Base-by-base conservation (phyloP, 2,329 filamentous ascomycete species). In the Drechslerella dactyloides region DNA sequence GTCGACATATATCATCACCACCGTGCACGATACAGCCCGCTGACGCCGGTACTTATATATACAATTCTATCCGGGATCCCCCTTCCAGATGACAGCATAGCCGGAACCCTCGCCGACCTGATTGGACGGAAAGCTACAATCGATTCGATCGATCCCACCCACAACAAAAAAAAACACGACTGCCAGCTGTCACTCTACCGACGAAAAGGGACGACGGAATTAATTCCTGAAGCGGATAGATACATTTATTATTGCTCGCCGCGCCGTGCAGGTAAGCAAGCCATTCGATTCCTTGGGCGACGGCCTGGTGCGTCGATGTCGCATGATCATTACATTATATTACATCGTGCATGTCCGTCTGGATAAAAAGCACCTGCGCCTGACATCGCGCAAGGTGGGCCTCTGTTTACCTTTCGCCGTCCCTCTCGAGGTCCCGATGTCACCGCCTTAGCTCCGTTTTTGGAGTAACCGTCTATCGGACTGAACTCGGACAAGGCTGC, bases 11-110 rank as follows among this genome's bases (percentile, higher is more conserved):
- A n/a, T n/a, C n/a, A n/a, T n/a, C n/a, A n/a, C n/a, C n/a, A n/a
- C n/a, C n/a, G n/a, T n/a, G n/a, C n/a, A n/a, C n/a, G n/a, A n/a
- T n/a, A n/a, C n/a, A n/a, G n/a, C n/a, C n/a, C n/a, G n/a, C n/a
- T n/a, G n/a, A n/a, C n/a, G n/a, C n/a, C n/a, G n/a, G n/a, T n/a
- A n/a, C n/a, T n/a, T n/a, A 44, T 10, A 37, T 13, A 37, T 6
- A 19, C 8, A 8, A 15, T 17, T 15, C 44, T 48, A 21, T 48
- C 44, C 19, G 19, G 44, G 44, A 48, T 48, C 2, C 4, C 17
- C 44, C 19, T n/a, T 48, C 44, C 44, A 19, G 44, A 48, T 48
- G 19, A 48, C 19, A 23, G 19, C 17, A 48, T 48, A 48, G 44
- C 19, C 4, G 27, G 8, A 33, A 3, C 27, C 8, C 27, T 33